Evolutionary conservation across 2,329 filamentous ascomycete species (phyloP), one percentile per base, ranked within the genome.

Genomic region (Aspergillus unguis): DNA sequence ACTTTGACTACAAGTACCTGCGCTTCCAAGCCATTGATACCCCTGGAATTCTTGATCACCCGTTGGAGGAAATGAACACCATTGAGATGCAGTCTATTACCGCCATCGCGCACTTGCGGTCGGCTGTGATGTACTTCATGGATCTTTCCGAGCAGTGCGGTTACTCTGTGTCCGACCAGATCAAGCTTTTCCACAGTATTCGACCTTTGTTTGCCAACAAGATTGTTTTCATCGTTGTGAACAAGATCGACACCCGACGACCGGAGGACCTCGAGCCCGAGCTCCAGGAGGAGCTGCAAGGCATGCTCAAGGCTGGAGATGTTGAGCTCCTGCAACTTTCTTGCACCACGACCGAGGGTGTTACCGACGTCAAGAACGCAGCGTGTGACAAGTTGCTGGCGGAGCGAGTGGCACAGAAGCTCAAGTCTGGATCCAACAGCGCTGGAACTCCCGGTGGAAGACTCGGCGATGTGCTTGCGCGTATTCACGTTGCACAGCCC

Each of bases 11-110:
- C 80, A 96, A 96, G 76, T 94, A 92, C 76, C 80, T 91, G 61
- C 82, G 89, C 57, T 91, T 91, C 76, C 88, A 92, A 77, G 92
- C 91, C 28, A 96, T 99, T 63, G 94, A 99, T 75, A 99, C 94
- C 8, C 92, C 92, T n/a, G 94, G 94, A 80, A 96, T 99, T 62
- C 78, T 99, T 56, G 94, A 99, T 65, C 94, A 99, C 71, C 92
- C 92, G 33, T 84, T 99, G 6, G 94, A 97, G 75, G 94, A 97
- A 77, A 99, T 97, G 94, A 96, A 96, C 77, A 97, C 94, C 3
- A 99, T 99, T 69, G 94, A 99, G 76, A 97, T 97, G 90, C 94
- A 97, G 79, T 88, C 88, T 57, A 96, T 99, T 62, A 97, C 92
- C 17, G 94, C 95, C 8, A 96, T 99, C 76, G 94, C 94, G 47